These are phyloP conservation scores for Globisporangium acanthophoron DNA, from an alignment of 352 stramenopile genomes.

Conservation along the genomic window DNA sequence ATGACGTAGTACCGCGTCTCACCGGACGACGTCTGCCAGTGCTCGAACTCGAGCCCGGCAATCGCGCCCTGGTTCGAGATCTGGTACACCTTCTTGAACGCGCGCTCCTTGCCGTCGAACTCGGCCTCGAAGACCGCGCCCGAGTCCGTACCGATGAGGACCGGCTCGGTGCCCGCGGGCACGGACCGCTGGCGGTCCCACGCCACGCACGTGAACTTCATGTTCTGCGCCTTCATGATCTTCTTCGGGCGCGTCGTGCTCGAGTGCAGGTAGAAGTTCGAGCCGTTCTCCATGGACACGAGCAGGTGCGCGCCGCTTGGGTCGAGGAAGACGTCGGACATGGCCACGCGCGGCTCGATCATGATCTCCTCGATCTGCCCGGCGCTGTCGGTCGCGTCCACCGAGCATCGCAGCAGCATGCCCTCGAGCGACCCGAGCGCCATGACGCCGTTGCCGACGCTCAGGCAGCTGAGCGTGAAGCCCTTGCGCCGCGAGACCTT, in stretches of 20 bases:
- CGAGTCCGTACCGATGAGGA: constrained; percentile 79
- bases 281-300: constrained; percentile 85
- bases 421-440: constrained; percentile 80
- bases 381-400: constrained; percentile 69
- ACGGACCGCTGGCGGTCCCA: constrained; percentile 78
- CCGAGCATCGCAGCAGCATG: constrained; percentile 71
- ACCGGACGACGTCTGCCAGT: constrained; percentile 55
- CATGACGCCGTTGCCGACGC: constrained; percentile 75
- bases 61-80: constrained; percentile 86
- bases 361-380: constrained; percentile 83
- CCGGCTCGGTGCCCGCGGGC: constrained; percentile 44
- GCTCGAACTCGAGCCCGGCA: constrained; percentile 77
- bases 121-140: constrained; percentile 79
- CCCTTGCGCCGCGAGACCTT: constrained; percentile 82
- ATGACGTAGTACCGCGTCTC: constrained; percentile 71
- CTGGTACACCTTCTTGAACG: constrained; percentile 87
- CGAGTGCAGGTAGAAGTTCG: constrained; percentile 84
- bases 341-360: constrained; percentile 83
- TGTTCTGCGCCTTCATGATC: constrained; percentile 75
- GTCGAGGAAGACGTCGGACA: constrained; percentile 78
- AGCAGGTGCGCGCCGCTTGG: constrained; percentile 75
- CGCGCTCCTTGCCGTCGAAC: constrained; percentile 83
- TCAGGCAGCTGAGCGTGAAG: constrained; percentile 81
- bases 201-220: constrained; percentile 75
- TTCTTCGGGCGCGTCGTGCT: constrained; percentile 74